Conservation (phyloP, 176 grass and related monocot species). For the Carex littledalei region DNA sequence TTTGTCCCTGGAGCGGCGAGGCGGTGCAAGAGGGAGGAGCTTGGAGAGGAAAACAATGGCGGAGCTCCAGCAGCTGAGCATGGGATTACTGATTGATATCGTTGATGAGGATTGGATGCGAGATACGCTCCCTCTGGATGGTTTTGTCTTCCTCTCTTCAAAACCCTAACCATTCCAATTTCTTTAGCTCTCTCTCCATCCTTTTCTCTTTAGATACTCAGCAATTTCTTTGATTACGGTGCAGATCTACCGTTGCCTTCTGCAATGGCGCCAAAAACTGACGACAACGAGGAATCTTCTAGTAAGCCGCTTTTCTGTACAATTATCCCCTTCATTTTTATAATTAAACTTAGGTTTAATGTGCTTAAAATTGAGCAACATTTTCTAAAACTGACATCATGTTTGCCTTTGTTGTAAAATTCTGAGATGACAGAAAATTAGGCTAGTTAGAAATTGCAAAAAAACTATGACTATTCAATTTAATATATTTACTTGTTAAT, state of each 20-base stretch:
- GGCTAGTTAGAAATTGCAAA: not conserved
- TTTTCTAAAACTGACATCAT: not conserved
- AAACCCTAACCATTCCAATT: conserved; percentile 17
- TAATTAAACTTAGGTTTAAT: not conserved
- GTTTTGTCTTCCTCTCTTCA: conserved; percentile 15
- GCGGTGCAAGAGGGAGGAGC: not conserved
- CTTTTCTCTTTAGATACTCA: not conserved
- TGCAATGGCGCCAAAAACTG: conserved; percentile 57
- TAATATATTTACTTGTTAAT: not conserved
- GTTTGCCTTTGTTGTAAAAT: not conserved
- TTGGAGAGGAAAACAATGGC: conserved; percentile 38
- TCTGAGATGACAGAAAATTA: not conserved
- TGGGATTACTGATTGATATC: conserved; percentile 85
- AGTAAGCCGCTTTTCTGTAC: conserved; percentile 28
- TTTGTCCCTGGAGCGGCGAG: not conserved
- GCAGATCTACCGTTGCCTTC: conserved; percentile 73
- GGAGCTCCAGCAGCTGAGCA: conserved; percentile 61
- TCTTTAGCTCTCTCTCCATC: not conserved
- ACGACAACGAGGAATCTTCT: conserved; percentile 64
- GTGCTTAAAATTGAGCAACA: not conserved
- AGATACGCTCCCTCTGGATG: conserved; percentile 79
- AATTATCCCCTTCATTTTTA: not conserved
- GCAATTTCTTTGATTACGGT: not conserved
- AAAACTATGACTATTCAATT: not conserved
- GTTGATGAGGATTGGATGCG: conserved; percentile 93